phyloP scores from a whole-genome alignment of 768 basidiomycete species.

The Boletus rufocinnamomeus region DNA sequence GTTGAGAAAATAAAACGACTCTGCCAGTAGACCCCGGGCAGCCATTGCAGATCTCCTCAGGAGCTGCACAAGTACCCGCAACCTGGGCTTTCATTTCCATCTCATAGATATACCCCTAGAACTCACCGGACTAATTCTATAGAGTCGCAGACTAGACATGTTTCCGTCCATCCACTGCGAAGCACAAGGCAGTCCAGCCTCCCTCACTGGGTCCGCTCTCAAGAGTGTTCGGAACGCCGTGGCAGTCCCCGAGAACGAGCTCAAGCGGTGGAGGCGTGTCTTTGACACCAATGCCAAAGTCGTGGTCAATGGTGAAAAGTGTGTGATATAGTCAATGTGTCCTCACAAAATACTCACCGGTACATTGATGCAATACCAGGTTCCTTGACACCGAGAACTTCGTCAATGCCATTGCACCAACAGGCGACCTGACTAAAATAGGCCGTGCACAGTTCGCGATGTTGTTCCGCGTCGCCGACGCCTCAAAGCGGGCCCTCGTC shows the following conservation, averaged over 20 bases:
- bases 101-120: slow-evolving; percentile 40
- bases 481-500: slow-evolving; percentile 70
- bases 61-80: slow-evolving; percentile 21
- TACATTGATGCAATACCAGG: slow-evolving; percentile 43
- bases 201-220: slow-evolving; percentile 55
- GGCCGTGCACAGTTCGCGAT: slow-evolving; percentile 86
- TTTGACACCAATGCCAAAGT: slow-evolving; percentile 84
- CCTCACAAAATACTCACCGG: slow-evolving; percentile 23
- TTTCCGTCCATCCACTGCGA: slow-evolving; percentile 54
- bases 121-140: slow-evolving; percentile 32
- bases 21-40: slow-evolving; percentile 11
- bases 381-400: slow-evolving; percentile 87
- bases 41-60: slow-evolving; percentile 11
- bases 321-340: slow-evolving; percentile 34
- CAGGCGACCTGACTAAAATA: slow-evolving; percentile 82
- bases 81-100: slow-evolving; percentile 16
- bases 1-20: slow-evolving; percentile 7
- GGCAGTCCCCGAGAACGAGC: slow-evolving; percentile 74
- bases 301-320: slow-evolving; percentile 80
- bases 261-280: slow-evolving; percentile 84
- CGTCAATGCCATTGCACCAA: slow-evolving; percentile 92
- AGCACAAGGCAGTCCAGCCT: slow-evolving; percentile 39
- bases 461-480: slow-evolving; percentile 87
- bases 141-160: slow-evolving; percentile 36
- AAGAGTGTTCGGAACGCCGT: slow-evolving; percentile 69